These are phyloP conservation scores for Rhinocladiella similis DNA, from an alignment of 2,329 filamentous ascomycete species.

Conservation along the genomic window DNA sequence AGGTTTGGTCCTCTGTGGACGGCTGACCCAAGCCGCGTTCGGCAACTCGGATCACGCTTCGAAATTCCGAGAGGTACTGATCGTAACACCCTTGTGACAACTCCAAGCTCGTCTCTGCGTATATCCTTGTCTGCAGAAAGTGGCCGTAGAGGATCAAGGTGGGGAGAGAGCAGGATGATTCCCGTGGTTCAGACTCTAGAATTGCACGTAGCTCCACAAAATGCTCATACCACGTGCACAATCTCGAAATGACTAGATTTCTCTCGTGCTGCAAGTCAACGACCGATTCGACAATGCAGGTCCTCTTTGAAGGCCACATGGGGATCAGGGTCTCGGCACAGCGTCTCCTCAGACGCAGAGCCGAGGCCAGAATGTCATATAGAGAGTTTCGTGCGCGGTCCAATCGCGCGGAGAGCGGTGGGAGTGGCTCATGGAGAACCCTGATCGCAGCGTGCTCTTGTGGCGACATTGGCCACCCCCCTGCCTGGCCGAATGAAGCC, in stretches of 20 bases:
- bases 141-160: not conserved
- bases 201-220: not conserved
- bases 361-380: constrained; percentile 2
- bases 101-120: constrained; percentile 2
- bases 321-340: not conserved
- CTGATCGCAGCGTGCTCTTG: not conserved
- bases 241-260: not conserved
- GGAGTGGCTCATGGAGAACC: too few species aligned
- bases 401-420: not conserved
- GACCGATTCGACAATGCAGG: not conserved
- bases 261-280: not conserved
- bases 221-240: not conserved
- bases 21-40: not conserved
- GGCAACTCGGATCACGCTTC: not conserved
- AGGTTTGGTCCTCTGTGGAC: not conserved
- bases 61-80: not conserved
- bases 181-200: not conserved
- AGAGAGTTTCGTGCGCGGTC: not conserved
- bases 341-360: not conserved
- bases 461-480: not conserved
- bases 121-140: constrained; percentile 2
- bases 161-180: constrained; percentile 1
- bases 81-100: constrained; percentile 3
- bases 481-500: not conserved
- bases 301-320: not conserved